These are phyloP conservation scores for Calvatia gigantea DNA, from an alignment of 768 basidiomycete genomes.

Conservation along the genomic window DNA sequence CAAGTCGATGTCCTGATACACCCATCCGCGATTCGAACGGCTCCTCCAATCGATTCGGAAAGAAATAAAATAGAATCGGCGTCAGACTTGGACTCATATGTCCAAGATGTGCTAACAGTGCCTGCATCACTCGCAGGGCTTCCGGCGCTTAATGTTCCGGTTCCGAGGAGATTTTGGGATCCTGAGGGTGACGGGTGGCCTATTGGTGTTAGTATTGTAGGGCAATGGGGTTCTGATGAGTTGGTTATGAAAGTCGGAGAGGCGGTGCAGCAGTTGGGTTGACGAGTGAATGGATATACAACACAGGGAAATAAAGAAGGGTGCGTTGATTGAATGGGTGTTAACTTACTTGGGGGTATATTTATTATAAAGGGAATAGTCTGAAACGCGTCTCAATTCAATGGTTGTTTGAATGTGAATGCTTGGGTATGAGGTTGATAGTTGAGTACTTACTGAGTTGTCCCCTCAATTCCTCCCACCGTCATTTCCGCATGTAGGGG, in stretches of 20 bases:
- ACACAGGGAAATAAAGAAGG: neutral
- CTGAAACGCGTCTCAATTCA: no score
- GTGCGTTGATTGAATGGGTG: no score
- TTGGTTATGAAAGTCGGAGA: constrained; percentile 52
- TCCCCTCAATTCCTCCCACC: no score
- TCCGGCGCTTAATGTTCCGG: constrained; percentile 76
- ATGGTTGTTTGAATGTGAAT: no score
- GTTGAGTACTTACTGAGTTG: no score
- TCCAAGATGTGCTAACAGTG: constrained; percentile 90
- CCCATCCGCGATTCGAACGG: constrained; percentile 83
- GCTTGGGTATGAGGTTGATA: no score
- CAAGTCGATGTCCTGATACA: constrained; percentile 83
- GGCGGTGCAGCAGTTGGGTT: constrained; percentile 17
- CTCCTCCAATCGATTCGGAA: constrained; percentile 50
- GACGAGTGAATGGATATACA: neutral
- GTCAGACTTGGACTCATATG: constrained; percentile 54
- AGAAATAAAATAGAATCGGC: neutral
- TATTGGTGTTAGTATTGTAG: constrained; percentile 77
- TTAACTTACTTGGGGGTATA: no score
- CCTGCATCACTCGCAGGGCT: constrained; percentile 90
- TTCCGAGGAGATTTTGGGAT: constrained; percentile 24
- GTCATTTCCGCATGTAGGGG: no score
- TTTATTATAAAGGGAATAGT: no score
- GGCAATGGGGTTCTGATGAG: constrained; percentile 82
- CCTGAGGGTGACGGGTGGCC: constrained; percentile 65